phyloP scores from a whole-genome alignment of 805 yeast genomes.

The Saturnispora bothae region DNA sequence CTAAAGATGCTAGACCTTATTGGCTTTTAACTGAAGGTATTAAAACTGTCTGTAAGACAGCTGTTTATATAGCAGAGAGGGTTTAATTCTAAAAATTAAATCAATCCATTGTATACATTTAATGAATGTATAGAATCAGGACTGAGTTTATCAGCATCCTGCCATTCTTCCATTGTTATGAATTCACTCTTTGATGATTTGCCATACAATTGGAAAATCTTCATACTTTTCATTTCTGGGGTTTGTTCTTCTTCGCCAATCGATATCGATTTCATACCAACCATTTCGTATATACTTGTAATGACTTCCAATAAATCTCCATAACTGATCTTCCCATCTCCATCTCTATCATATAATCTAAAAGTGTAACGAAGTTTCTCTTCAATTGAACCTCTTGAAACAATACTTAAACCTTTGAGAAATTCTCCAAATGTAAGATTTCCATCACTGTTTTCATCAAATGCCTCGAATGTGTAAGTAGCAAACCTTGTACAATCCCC shows the following conservation, averaged over 20 bases:
- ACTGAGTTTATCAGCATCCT: slow-evolving; percentile 68
- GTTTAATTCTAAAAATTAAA: slow-evolving; percentile 22
- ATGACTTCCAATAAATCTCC: slow-evolving; percentile 75
- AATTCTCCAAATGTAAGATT: slow-evolving; percentile 87
- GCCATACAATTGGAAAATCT: slow-evolving; percentile 32
- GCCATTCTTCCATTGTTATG: slow-evolving; percentile 76
- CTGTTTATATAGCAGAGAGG: slow-evolving; percentile 86
- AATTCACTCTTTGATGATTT: background rate
- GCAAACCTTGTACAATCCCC: slow-evolving; percentile 94
- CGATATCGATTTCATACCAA: slow-evolving; percentile 79
- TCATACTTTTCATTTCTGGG: slow-evolving; percentile 77
- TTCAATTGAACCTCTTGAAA: slow-evolving; percentile 74
- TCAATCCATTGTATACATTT: slow-evolving; percentile 35
- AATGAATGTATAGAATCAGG: slow-evolving; percentile 68
- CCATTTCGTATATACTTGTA: slow-evolving; percentile 83
- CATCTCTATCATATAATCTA: slow-evolving; percentile 73
- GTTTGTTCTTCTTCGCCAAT: slow-evolving; percentile 83
- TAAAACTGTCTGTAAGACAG: slow-evolving; percentile 72
- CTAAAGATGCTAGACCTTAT: slow-evolving; percentile 89
- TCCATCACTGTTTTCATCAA: slow-evolving; percentile 74
- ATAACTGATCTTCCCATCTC: slow-evolving; percentile 65
- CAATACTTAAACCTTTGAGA: slow-evolving; percentile 74
- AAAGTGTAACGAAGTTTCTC: slow-evolving; percentile 89
- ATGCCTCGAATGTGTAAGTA: slow-evolving; percentile 75
- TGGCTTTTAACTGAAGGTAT: slow-evolving; percentile 80